phyloP scores from a whole-genome alignment of 495 filamentous ascomycete genomes.

The Penicillium crystallinum region DNA sequence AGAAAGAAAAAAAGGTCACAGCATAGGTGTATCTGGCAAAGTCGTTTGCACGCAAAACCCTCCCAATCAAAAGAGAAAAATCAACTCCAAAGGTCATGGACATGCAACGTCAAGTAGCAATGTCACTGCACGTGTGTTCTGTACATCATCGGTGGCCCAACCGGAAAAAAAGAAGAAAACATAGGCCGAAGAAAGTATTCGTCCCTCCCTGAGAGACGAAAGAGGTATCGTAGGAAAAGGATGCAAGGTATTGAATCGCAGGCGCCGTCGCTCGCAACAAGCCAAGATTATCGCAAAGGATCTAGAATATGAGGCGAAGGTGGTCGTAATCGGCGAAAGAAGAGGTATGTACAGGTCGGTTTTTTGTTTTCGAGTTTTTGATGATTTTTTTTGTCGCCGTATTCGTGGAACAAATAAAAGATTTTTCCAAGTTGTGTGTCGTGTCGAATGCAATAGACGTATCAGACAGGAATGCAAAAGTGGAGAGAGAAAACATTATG shows the following conservation, averaged over 20 bases:
- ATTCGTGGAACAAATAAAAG: slow-evolving; percentile 23
- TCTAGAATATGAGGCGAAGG: slow-evolving; percentile 36
- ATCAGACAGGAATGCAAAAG: slow-evolving; percentile 27
- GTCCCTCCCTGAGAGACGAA: slow-evolving; percentile 40
- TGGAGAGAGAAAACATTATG: slow-evolving; percentile 27
- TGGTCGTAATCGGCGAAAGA: slow-evolving; percentile 34
- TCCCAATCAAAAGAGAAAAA: slow-evolving; percentile 29
- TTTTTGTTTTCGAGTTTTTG: slow-evolving; percentile 31
- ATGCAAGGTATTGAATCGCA: slow-evolving; percentile 41
- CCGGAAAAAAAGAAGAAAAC: slow-evolving; percentile 23
- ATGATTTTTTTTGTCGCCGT: slow-evolving; percentile 20
- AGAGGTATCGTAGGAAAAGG: slow-evolving; percentile 38
- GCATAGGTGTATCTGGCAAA: slow-evolving; percentile 29
- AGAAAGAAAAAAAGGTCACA: slow-evolving; percentile 26
- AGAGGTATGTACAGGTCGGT: slow-evolving; percentile 37
- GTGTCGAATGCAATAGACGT: slow-evolving; percentile 32
- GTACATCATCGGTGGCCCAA: slow-evolving; percentile 42
- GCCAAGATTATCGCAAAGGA: slow-evolving; percentile 36
- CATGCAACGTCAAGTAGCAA: slow-evolving; percentile 37
- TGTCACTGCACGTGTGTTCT: slow-evolving; percentile 37
- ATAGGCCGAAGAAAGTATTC: slow-evolving; percentile 24
- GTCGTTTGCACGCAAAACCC: slow-evolving; percentile 23
- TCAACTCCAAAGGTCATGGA: slow-evolving; percentile 34
- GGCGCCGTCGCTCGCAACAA: slow-evolving; percentile 47
- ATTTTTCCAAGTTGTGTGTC: slow-evolving; percentile 26